Base-by-base conservation (phyloP, 78 protist species). In the Chrysochromulina parva region DNA sequence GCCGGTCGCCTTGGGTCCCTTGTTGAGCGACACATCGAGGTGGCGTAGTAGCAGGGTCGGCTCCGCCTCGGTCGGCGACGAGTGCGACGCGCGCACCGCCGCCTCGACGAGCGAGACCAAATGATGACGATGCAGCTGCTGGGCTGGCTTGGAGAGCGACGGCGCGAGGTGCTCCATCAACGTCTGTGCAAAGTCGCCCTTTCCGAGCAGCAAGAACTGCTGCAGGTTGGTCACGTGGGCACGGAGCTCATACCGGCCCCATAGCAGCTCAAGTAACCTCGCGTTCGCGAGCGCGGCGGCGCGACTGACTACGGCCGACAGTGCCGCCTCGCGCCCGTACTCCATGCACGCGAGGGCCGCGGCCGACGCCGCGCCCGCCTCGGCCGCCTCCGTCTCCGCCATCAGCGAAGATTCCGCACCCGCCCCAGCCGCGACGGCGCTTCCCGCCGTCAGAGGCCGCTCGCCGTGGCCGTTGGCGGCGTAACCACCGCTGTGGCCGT, bases 181-280 rank as follows among this genome's bases (percentile, higher is more conserved):
- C 13, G 55, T 38, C 59, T 92, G 96, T n/a, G 95, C 93, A 38
- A 96, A 96, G 86, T 96, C 97, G 28, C 97, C 97, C 85, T 96
- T 96, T 22, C 96, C 96, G 88, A 96, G 86, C 26, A 96, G 71
- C 89, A 96, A 50, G 22, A 93, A 94, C 47, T 85, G 14, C 59
- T 94, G 93, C 17, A 96, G 60, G 69, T 95, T 95, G 17, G 82
- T 26, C 17, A 20, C 58, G 58, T 95, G 97, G 38, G 88, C 85
- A 90, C 67, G 52, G 59, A 94, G 92, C 66, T 87, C 60, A 88
- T 85, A 95, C 54, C 84, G 50, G 9, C 60, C 82, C 69, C 93
- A 58, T 82, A 95, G 66, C 59, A 93, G 62, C 88, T 88, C 73
- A 6, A 74, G 11, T 0, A 73, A 71, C 48, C 28, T 3, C 52